Percentiles rank a stretch among this genome's conserved stretches.
Evolutionary conservation across 495 filamentous ascomycete genomes (phyloP).

Genomic region (Sabuloglossum arenarium): DNA sequence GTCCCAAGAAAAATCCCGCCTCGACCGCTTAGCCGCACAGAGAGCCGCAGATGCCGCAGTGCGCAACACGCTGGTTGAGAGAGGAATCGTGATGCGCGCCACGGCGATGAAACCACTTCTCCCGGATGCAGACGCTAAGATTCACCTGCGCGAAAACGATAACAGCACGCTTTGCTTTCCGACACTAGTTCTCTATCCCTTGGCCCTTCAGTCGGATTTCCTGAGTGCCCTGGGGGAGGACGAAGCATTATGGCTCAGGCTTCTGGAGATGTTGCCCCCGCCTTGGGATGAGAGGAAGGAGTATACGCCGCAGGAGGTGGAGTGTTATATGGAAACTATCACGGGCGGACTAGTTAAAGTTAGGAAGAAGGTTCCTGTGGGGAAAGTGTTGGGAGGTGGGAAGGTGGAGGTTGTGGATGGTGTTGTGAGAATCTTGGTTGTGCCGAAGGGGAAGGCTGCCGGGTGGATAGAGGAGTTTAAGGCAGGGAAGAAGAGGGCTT

Average conservation of each 20-base stretch:
- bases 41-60: too few relatives aligned
- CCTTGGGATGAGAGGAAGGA: slow-evolving; percentile 65
- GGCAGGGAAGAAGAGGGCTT: slow-evolving; percentile 30
- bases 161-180: slow-evolving; percentile 54
- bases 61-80: too few relatives aligned
- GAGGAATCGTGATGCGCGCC: slow-evolving; percentile 22
- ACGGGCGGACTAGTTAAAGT: slow-evolving; percentile 68
- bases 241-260: slow-evolving; percentile 43
- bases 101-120: slow-evolving; percentile 23
- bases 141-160: slow-evolving; percentile 29
- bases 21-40: too few relatives aligned
- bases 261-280: slow-evolving; percentile 49
- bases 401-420: slow-evolving; percentile 79
- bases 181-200: slow-evolving; percentile 62
- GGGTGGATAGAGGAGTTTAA: slow-evolving; percentile 77
- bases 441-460: slow-evolving; percentile 44
- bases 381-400: slow-evolving; percentile 52
- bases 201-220: slow-evolving; percentile 64
- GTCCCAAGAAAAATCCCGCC: slow-evolving; percentile 17
- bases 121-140: background rate
- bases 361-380: slow-evolving; percentile 60
- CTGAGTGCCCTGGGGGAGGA: slow-evolving; percentile 66
- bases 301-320: slow-evolving; percentile 43
- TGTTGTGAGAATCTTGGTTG: slow-evolving; percentile 55
- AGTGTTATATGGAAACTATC: slow-evolving; percentile 74